Evolutionary conservation across 2,329 filamentous ascomycete genomes (phyloP).

Genomic region (Diplocarpon rosae): DNA sequence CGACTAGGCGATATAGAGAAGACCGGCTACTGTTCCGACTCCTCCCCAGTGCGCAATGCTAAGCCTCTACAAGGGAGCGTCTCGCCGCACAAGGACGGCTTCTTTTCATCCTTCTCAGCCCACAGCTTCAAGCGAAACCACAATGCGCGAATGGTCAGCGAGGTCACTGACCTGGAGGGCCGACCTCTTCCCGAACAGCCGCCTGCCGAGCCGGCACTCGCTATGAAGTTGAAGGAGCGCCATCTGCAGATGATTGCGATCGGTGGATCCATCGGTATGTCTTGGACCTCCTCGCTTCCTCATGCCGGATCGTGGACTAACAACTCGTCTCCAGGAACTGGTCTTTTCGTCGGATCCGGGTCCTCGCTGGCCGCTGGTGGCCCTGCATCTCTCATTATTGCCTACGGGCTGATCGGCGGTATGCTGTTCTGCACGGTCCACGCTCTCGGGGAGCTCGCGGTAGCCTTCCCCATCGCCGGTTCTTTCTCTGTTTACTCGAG

Average conservation of each 20-base stretch:
- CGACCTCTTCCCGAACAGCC: conserved; percentile 7
- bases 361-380: conserved; percentile 48
- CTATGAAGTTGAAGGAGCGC: conserved; percentile 45
- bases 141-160: conserved; percentile 6
- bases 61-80: background rate
- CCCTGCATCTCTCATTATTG: conserved; percentile 46
- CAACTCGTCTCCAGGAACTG: conserved; percentile 31
- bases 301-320: no score
- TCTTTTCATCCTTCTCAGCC: conserved; percentile 2
- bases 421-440: conserved; percentile 51
- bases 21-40: no score
- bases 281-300: no score
- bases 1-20: no score
- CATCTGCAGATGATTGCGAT: conserved; percentile 60
- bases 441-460: conserved; percentile 48
- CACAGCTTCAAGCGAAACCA: conserved; percentile 4
- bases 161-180: conserved; percentile 4
- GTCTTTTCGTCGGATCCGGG: conserved; percentile 51
- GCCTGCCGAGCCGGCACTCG: conserved; percentile 26
- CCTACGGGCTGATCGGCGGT: conserved; percentile 43
- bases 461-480: conserved; percentile 42
- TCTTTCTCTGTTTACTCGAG: conserved; percentile 45
- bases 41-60: no score
- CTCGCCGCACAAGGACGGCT: conserved; percentile 5
- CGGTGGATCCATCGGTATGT: conserved; percentile 39